Evolutionary conservation across 2,329 filamentous ascomycete species (phyloP), one percentile per base, ranked within the genome.

Genomic region (Aureobasidium melanogenum): DNA sequence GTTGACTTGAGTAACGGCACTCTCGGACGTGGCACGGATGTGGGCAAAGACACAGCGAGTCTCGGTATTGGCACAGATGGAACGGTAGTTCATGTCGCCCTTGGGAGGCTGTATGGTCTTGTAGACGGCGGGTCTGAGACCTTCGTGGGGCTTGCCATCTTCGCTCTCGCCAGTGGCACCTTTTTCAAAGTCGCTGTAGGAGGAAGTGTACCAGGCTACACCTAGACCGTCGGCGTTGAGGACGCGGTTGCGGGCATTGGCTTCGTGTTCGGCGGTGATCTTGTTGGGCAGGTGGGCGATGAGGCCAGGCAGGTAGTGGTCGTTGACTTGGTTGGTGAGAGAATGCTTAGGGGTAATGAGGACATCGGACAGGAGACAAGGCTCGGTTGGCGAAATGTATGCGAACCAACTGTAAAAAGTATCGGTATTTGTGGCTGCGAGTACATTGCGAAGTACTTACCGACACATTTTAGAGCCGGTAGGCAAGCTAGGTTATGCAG

Each of bases 171-270:
- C 66, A 22, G 66, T 65, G 62, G 64, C 62, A 61, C 65, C 61
- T 55, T 63, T 64, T 68, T 75, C 67, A 64, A 75, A 80, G 61
- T 74, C 73, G 2, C 75, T 70, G n/a, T 72, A 70, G 10, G 74
- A 71, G n/a, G 70, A 65, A 0, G 78, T 81, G 67, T 82, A 82
- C 80, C 79, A 83, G 24, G 78, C 78, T 59, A 83, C 70, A n/a
- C 81, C 81, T 12, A 82, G 71, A 36, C 81, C 81, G 66, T 83
- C 81, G 67, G 82, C 78, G 67, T 83, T 83, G 68, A 80, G 74
- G 30, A 82, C 70, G 1, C 76, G 75, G 68, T 83, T 83, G 28
- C 80, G 78, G 62, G 77, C 73, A 24, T 74, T 74, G 65, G 81
- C 71, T 60, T 76, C 69, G 51, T 78, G 70, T 64, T 79, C 72